Percentiles rank a stretch among this genome's conserved stretches.
Conservation (phyloP, 306 rosid genomes). For the Fragaria iinumae region DNA sequence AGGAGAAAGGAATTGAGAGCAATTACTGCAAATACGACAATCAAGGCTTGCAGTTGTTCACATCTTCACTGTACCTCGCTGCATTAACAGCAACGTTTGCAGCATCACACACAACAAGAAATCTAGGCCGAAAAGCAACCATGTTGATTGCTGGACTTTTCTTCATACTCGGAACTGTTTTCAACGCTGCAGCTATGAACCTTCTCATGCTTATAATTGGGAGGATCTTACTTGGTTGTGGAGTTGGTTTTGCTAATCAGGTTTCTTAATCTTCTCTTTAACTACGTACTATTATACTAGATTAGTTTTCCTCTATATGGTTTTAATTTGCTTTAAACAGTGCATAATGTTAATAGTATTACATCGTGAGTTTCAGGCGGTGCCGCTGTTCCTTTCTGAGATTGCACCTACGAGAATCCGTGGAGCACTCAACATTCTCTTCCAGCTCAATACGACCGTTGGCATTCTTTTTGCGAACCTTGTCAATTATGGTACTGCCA, state of each 20-base stretch:
- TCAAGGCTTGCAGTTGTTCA: slow-evolving; percentile 26
- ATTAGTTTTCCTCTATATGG: neutral
- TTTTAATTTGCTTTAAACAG: neutral
- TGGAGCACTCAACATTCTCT: slow-evolving; percentile 65
- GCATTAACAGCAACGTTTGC: slow-evolving; percentile 26
- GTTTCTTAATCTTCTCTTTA: slow-evolving; percentile 2
- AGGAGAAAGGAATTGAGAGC: slow-evolving; percentile 8
- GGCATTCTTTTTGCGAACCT: slow-evolving; percentile 61
- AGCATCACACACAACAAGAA: slow-evolving; percentile 30
- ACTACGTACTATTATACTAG: neutral
- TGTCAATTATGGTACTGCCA: slow-evolving; percentile 45
- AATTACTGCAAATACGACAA: slow-evolving; percentile 37
- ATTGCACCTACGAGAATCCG: slow-evolving; percentile 68
- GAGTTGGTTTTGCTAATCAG: slow-evolving; percentile 22
- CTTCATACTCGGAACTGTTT: neutral
- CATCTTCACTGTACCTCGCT: slow-evolving; percentile 32
- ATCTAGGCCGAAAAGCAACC: slow-evolving; percentile 11
- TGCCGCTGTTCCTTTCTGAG: slow-evolving; percentile 62
- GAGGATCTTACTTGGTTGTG: slow-evolving; percentile 10
- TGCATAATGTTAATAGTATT: neutral
- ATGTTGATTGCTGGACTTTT: slow-evolving; percentile 7
- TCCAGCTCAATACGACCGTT: slow-evolving; percentile 55
- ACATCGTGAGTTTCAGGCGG: slow-evolving; percentile 37
- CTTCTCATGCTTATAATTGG: slow-evolving; percentile 16
- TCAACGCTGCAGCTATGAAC: slow-evolving; percentile 11